Percentiles rank a stretch among this genome's conserved stretches.
Conservation (phyloP, 2,329 filamentous ascomycete genomes). For the Penicillium sp. region DNA sequence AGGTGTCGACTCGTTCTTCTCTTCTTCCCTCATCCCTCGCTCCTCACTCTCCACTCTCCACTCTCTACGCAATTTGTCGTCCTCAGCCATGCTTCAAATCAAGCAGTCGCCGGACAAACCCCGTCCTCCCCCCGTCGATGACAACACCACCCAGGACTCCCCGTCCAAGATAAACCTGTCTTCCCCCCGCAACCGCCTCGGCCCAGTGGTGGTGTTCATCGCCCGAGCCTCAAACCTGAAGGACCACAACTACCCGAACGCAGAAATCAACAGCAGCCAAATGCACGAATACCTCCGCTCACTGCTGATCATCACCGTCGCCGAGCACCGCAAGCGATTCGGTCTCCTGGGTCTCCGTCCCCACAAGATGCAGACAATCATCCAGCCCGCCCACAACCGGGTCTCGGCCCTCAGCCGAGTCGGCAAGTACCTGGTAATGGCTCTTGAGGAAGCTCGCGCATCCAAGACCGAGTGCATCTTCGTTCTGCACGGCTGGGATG, state of each 20-base stretch:
- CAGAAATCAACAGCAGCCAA: background rate
- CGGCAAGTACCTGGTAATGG: background rate
- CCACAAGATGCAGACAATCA: slow-evolving; percentile 1
- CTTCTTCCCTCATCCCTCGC: background rate
- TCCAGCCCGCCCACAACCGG: background rate
- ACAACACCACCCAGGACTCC: background rate
- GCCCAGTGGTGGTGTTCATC: slow-evolving; percentile 1
- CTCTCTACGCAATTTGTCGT: background rate
- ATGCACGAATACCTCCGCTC: slow-evolving; percentile 6
- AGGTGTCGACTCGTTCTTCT: background rate
- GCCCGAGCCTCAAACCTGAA: background rate
- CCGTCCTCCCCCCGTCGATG: background rate
- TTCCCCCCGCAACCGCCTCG: background rate
- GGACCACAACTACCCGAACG: background rate
- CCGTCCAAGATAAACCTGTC: background rate
- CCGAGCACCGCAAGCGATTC: slow-evolving; percentile 3
- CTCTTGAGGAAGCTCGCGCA: slow-evolving; percentile 1
- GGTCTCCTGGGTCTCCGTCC: background rate
- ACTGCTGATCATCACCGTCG: background rate
- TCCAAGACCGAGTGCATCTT: background rate
- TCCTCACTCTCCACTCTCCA: no score
- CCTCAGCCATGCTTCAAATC: background rate
- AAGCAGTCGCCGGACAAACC: background rate
- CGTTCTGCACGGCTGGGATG: slow-evolving; percentile 2
- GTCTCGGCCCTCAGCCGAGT: background rate